Evolutionary conservation across 2,329 filamentous ascomycete genomes (phyloP), one percentile per base, ranked within the genome.

Genomic region (Fusarium sp.): DNA sequence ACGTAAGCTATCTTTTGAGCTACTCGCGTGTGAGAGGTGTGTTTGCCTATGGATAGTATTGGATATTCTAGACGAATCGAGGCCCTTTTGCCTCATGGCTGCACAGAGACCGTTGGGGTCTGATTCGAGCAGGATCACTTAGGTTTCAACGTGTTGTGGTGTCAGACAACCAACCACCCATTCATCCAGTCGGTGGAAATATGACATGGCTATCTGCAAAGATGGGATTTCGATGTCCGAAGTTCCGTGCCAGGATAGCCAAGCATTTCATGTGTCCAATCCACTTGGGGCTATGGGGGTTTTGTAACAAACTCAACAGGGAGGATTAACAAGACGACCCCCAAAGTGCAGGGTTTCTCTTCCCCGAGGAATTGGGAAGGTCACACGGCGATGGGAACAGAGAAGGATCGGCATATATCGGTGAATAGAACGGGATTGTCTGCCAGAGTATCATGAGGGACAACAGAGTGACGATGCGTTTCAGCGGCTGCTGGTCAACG

Each of bases 1-100:
- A 67, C 71, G 49, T 77, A 75, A 64, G 57, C 57, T 35, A 52
- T n/a, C 32, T 52, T 69, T 42, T 44, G 47, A 62, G 40, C 63
- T 53, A 63, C 53, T 64, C 64, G 52, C 53, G 53, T 64, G 47
- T 50, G 61, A 49, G 32, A 32, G 28, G 44, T 23, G 53, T 56
- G 66, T 69, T 65, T 66, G 61, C 33, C 61, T 64, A 67, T 54
- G 49, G 60, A 59, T 58, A 57, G 54, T 35, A 60, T 50, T 47
- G 33, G 38, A 30, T 32, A 56, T 69, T 54, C 57, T 38, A 58
- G 67, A 67, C 33, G 50, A 64, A 56, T 47, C 42, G 61, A 60
- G 42, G 28, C 38, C 50, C 25, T 60, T 62, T 60, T 59, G 46
- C 30, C 38, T 52, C 38, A 59, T 44, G 43, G 49, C 42, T 32